Conservation (phyloP, 495 filamentous ascomycete species). For the Penicillium malachiteum region DNA sequence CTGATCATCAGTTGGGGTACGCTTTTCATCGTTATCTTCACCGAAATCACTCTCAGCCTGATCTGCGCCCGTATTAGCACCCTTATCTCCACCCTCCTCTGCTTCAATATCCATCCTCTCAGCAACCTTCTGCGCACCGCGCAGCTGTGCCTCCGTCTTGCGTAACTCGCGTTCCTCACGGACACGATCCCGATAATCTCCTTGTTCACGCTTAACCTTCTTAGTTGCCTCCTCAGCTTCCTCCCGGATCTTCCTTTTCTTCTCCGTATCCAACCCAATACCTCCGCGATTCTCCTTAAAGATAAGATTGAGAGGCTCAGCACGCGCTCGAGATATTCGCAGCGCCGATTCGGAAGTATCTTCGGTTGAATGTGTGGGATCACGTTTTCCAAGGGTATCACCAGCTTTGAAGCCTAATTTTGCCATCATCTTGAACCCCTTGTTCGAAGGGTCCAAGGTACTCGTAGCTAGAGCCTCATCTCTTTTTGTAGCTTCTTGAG, state of each 20-base stretch:
- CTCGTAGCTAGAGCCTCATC: constrained; percentile 72
- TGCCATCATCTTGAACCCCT: constrained; percentile 95
- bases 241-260: constrained; percentile 77
- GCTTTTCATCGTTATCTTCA: not conserved
- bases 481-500: constrained; percentile 68
- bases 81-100: not conserved
- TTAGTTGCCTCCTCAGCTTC: constrained; percentile 58
- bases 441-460: constrained; percentile 63
- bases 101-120: constrained; percentile 66
- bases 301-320: constrained; percentile 66
- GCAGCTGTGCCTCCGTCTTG: constrained; percentile 63
- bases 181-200: constrained; percentile 73
- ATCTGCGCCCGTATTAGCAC: not conserved
- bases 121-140: constrained; percentile 77
- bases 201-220: constrained; percentile 64
- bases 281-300: constrained; percentile 83
- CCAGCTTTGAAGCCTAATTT: constrained; percentile 84
- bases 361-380: constrained; percentile 6
- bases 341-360: not conserved
- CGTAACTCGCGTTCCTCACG: constrained; percentile 69
- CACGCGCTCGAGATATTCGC: constrained; percentile 29
- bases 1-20: constrained; percentile 6
- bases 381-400: constrained; percentile 62
- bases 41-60: too few species aligned
- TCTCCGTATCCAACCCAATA: constrained; percentile 78